These are phyloP conservation scores for Ophiostoma pallidulum DNA, from an alignment of 2,329 filamentous ascomycete genomes.

Conservation along the genomic window DNA sequence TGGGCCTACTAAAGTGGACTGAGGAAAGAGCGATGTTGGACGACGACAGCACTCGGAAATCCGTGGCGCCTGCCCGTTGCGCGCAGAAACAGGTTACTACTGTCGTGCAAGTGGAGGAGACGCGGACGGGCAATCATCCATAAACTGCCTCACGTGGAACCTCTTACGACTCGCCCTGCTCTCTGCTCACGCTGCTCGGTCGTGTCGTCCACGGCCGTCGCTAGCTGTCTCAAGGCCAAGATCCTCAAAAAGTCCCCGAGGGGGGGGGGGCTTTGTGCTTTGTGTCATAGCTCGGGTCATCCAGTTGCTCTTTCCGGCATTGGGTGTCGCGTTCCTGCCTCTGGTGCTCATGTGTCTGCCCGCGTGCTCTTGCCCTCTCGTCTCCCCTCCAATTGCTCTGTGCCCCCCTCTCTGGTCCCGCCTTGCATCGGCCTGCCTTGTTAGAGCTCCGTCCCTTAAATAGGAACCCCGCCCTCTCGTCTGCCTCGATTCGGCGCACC, in stretches of 20 bases:
- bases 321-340: conserved; percentile 5
- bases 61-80: no score
- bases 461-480: conserved; percentile 11
- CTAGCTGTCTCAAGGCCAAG: no score
- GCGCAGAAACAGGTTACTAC: no score
- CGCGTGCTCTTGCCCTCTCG: not conserved
- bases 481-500: conserved; percentile 4
- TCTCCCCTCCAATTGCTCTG: conserved; percentile 6
- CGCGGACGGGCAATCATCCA: no score
- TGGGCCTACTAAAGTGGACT: conserved; percentile 10
- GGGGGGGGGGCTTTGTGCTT: no score
- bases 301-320: conserved; percentile 2
- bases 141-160: conserved; percentile 6
- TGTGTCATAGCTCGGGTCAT: no score
- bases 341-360: conserved; percentile 1
- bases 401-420: conserved; percentile 9
- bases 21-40: not conserved
- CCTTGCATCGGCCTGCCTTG: not conserved
- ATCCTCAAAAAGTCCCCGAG: no score
- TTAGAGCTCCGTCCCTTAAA: conserved; percentile 9
- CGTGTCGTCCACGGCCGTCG: no score
- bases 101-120: no score
- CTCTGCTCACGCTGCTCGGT: not conserved
- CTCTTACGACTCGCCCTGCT: not conserved
- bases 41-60: not conserved